Base-by-base conservation (phyloP, 495 filamentous ascomycete species). In the Xylaria castorea region DNA sequence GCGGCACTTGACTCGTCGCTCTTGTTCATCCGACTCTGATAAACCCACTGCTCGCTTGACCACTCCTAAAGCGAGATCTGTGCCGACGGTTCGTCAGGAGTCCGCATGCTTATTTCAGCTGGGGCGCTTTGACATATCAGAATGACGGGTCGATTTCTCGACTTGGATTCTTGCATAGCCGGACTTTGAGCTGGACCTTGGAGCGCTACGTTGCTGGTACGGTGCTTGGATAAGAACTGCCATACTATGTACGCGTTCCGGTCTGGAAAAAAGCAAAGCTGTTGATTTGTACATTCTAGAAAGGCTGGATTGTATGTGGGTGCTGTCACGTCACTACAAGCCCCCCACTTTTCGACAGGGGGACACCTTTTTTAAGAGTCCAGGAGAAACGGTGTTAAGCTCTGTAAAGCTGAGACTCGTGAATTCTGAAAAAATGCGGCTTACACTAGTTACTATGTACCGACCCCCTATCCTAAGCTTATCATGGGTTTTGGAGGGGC, bases 261-360 rank as follows among this genome's bases (percentile, higher is more conserved):
- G 68, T 71, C 68, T 71, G 14, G 27, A 25, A 71, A 70, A 71
- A 71, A 71, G 68, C 68, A 71, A 70, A 27, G 40, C 25, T 2
- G 34, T 38, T 40, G 58, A 22, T 38, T 53, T 63, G 44, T 30
- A 51, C 32, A 42, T 38, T 62, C 18, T 62, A 42, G 50, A 57
- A 68, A 55, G 36, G 66, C 44, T 68, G 57, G 66, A 57, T 68
- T n/a, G 66, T 12, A 36, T 30, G 36, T 57, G 50, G 34, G 16
- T 22, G 6, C 67, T 60, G 67, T 44, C 65, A 55, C n/a, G 65
- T 55, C 65, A 68, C 46, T n/a, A 53, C 34, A 32, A 55, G 48
- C 32, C 22, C 11, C 20, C 66, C 66, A 68, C 66, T 22, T 42
- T 68, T 22, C 1, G 27, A 66, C 44, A 53, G 64, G 66, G 30